Conservation (phyloP, 257 asterid species). For the Solanum okadae region DNA sequence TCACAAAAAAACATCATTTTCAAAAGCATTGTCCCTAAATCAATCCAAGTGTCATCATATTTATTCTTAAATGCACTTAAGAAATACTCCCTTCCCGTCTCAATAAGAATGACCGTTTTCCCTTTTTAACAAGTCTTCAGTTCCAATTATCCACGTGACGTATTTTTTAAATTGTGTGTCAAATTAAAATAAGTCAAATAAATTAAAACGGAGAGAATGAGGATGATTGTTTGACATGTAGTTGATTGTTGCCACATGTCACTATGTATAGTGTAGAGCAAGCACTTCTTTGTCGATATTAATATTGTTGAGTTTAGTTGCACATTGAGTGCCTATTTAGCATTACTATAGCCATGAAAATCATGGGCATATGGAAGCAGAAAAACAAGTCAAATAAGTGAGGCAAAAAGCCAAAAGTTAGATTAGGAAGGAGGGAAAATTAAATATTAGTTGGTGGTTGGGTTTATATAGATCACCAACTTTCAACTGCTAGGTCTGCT, state of each 20-base stretch:
- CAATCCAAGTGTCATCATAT: background rate
- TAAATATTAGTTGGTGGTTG: slow-evolving; percentile 51
- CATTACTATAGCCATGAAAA: background rate
- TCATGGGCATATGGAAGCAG: background rate
- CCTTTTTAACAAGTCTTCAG: no score
- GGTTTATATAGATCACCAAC: slow-evolving; percentile 54
- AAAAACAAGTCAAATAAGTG: background rate
- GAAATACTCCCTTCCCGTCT: background rate
- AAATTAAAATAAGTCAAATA: no score
- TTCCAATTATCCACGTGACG: no score
- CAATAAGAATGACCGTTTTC: no score
- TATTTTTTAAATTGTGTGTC: no score
- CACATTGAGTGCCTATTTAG: background rate
- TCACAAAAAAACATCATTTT: background rate
- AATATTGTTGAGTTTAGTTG: background rate
- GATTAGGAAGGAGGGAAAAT: slow-evolving; percentile 12
- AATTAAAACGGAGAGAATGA: no score
- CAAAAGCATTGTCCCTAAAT: background rate
- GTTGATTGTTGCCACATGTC: background rate
- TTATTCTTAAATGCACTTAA: background rate
- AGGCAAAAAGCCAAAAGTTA: slow-evolving; percentile 1
- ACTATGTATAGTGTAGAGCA: background rate
- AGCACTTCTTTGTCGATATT: background rate
- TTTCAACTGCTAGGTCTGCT: slow-evolving; percentile 53
- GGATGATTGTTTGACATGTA: background rate